Conservation (phyloP, 2,329 filamentous ascomycete genomes). For the Fusarium praegraminearum region DNA sequence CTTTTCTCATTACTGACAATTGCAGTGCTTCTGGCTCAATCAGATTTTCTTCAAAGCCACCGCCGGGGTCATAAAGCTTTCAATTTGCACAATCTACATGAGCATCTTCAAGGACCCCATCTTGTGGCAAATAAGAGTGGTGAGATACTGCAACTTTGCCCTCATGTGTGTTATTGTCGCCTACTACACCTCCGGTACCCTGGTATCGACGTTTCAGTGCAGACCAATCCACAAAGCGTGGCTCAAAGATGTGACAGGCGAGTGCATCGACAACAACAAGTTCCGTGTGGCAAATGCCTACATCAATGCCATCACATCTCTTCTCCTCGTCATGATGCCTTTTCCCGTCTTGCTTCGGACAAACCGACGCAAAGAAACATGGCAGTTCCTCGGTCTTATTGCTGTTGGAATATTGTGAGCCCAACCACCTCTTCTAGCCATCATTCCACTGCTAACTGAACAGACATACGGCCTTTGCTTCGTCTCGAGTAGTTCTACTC, state of each 20-base stretch:
- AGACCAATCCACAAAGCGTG: neutral
- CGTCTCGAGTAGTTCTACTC: slow-evolving; percentile 2
- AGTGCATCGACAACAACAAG: neutral
- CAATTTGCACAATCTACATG: slow-evolving; percentile 4
- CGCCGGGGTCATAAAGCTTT: neutral
- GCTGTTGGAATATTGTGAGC: neutral
- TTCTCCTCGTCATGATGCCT: neutral
- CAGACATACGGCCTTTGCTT: slow-evolving; percentile 9
- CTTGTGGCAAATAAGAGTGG: neutral
- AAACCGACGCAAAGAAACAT: neutral
- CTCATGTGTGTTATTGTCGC: neutral
- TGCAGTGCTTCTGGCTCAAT: slow-evolving; percentile 10
- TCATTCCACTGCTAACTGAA: neutral
- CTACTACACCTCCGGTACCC: neutral
- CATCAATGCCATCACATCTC: neutral
- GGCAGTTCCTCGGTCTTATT: slow-evolving; percentile 2
- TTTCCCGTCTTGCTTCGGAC: neutral
- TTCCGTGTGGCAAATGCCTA: slow-evolving; percentile 1
- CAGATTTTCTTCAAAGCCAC: slow-evolving; percentile 11
- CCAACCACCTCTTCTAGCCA: neutral
- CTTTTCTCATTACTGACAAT: neutral
- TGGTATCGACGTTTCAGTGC: slow-evolving; percentile 1
- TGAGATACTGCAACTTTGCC: neutral
- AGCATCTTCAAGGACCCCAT: slow-evolving; percentile 6
- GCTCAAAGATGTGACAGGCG: neutral